Conservation (phyloP, 2,329 filamentous ascomycete species). For the Trichoderma lentiforme region DNA sequence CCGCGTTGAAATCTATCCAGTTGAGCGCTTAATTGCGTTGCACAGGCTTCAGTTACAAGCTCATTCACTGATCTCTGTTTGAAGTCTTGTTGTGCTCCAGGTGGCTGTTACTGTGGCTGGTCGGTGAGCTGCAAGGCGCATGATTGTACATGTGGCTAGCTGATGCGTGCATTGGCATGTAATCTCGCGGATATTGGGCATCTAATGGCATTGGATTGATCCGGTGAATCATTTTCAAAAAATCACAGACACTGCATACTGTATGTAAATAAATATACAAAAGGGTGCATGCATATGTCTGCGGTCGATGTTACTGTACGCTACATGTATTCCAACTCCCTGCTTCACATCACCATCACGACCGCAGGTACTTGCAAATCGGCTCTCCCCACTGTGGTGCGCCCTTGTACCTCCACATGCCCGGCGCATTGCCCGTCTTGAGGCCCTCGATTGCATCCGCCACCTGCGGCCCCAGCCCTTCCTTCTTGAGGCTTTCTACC, state of each 20-base stretch:
- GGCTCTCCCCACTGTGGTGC: conserved; percentile 45
- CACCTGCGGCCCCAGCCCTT: conserved; percentile 45
- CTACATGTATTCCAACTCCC: too few relatives aligned
- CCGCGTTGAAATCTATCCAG: neutral
- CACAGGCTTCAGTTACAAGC: neutral
- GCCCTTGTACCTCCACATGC: conserved; percentile 54
- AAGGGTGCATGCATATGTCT: neutral
- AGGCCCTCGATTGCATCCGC: conserved; percentile 54
- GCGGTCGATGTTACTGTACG: neutral
- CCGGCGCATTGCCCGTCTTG: conserved; percentile 47
- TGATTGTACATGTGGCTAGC: neutral
- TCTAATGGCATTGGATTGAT: neutral
- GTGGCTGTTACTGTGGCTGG: neutral
- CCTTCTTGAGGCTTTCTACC: conserved; percentile 45
- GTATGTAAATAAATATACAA: neutral
- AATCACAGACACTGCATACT: neutral
- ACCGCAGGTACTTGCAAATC: conserved; percentile 45
- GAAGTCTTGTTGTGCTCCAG: neutral
- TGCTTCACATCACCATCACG: conserved; percentile 17
- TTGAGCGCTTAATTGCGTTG: neutral
- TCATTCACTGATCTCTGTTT: too few relatives aligned
- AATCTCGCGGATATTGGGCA: neutral
- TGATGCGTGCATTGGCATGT: neutral
- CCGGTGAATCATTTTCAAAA: neutral
- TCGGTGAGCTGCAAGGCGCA: neutral